These are phyloP conservation scores for Xylaria sp. DNA, from an alignment of 2,329 filamentous ascomycete species.

Conservation along the genomic window DNA sequence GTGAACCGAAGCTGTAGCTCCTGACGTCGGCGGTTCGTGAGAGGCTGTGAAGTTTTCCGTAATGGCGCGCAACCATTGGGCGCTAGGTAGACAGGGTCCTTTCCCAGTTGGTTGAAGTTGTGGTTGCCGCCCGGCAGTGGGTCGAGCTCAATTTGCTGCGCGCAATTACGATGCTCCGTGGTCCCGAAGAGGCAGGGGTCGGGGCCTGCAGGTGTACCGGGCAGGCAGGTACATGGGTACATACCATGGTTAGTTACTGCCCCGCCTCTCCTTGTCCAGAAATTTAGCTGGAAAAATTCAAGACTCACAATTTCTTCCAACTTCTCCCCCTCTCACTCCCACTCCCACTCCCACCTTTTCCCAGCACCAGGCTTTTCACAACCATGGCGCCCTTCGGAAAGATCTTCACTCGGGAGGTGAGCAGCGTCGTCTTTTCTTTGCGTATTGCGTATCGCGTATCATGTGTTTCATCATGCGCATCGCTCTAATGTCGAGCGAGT, in stretches of 20 bases:
- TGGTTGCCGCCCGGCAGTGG: not conserved
- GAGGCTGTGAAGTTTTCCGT: slow-evolving; percentile 28
- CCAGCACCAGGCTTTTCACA: slow-evolving; percentile 41
- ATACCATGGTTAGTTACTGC: slow-evolving; percentile 38
- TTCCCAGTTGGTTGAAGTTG: too few relatives aligned
- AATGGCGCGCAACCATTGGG: slow-evolving; percentile 9
- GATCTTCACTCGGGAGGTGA: slow-evolving; percentile 88
- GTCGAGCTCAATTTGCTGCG: slow-evolving; percentile 32
- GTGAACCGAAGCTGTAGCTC: slow-evolving; percentile 19
- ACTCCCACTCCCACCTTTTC: slow-evolving; percentile 22
- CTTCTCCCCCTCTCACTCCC: slow-evolving; percentile 31
- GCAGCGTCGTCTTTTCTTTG: slow-evolving; percentile 36
- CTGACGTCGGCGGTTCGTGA: slow-evolving; percentile 15
- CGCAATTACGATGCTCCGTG: slow-evolving; percentile 45
- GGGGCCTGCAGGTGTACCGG: not conserved
- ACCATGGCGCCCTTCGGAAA: slow-evolving; percentile 92
- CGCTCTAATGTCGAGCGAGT: slow-evolving; percentile 22
- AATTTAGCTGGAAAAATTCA: slow-evolving; percentile 40
- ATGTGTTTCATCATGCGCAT: not conserved
- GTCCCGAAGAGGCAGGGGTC: slow-evolving; percentile 27
- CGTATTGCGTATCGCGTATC: not conserved
- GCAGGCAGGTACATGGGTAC: slow-evolving; percentile 24
- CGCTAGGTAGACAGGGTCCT: slow-evolving; percentile 4
- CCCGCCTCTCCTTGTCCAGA: slow-evolving; percentile 41
- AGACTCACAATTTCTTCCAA: slow-evolving; percentile 38